phyloP scores from a whole-genome alignment of 2,329 filamentous ascomycete species.

The Diaporthe helianthi region DNA sequence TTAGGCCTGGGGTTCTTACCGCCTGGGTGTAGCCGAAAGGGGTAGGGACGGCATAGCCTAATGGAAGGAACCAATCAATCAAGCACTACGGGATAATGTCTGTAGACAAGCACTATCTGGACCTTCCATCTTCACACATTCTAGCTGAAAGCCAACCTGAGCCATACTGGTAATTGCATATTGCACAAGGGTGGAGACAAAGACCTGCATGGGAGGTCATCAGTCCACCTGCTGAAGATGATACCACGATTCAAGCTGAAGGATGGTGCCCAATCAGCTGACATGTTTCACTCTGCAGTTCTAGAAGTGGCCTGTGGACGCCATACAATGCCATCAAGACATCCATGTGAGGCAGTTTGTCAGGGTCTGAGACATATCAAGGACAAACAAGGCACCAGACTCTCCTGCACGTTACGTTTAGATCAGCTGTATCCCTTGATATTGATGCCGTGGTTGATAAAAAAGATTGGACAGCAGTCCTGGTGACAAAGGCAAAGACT shows the following conservation, averaged over 20 bases:
- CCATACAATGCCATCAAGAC: neutral
- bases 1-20: neutral
- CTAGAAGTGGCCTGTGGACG: neutral
- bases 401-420: neutral
- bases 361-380: slow-evolving; percentile 12
- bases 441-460: neutral
- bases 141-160: slow-evolving; percentile 11
- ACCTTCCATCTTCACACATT: neutral
- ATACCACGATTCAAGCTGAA: neutral
- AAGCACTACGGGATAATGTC: neutral
- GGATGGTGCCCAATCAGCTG: neutral
- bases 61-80: neutral
- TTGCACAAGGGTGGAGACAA: neutral
- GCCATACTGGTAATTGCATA: neutral
- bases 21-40: slow-evolving; percentile 18
- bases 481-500: neutral
- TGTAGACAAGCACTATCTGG: neutral
- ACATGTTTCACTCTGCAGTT: slow-evolving; percentile 6
- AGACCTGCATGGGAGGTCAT: neutral
- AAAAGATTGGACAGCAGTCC: neutral
- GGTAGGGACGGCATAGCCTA: neutral
- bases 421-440: neutral
- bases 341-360: slow-evolving; percentile 9
- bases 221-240: neutral
- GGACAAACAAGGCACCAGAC: neutral